Base-by-base conservation (phyloP, 495 filamentous ascomycete species). In the Aspergillus sclerotiicarbonarius region DNA sequence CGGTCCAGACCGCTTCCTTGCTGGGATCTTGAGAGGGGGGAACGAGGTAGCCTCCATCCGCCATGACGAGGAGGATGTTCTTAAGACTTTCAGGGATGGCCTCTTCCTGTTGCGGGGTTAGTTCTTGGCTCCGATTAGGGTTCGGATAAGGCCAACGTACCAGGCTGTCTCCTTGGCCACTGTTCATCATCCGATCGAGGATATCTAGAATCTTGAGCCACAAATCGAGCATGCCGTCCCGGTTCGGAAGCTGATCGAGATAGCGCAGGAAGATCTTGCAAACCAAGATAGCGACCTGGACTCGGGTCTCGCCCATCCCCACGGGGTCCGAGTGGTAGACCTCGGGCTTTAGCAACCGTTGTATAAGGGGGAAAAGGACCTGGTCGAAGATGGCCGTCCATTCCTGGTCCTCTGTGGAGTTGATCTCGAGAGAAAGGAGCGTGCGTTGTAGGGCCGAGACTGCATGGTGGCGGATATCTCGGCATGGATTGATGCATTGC, bases 221-320 rank as follows among this genome's bases (percentile, higher is more conserved):
- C 6, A 98, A 80, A 69, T 92, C 90, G 41, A 97, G 76, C 89
- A 98, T 90, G n/a, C 89, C 92, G 18, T 92, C 88, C 81, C 88
- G 89, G 58, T 91, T 88, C 8, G 87, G 86, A 53, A 96, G 79
- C 56, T 90, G 80, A 2, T 91, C 90, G 9, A 97, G 82, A 70
- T 96, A 96, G 67, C 96, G 95, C 65, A 98, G 66, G 75, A 97
- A 99, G 12, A 96, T 91, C 71, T 93, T 96, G 79, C 89, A 96
- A 29, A 97, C 83, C 44, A 98, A 77, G 21, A 87, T 96, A 13
- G 93, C 92, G 7, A 90, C 92, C 68, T 96, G 90, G 5, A 98
- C 90, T 54, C 94, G 82, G 13, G 93, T 98, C 69, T 97, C 92
- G 62, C 88, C 88, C 94, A 99, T 99, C 18, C 94, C 95, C 31